Conservation (phyloP, 352 stramenopile species). For the Phytophthora brassicae region DNA sequence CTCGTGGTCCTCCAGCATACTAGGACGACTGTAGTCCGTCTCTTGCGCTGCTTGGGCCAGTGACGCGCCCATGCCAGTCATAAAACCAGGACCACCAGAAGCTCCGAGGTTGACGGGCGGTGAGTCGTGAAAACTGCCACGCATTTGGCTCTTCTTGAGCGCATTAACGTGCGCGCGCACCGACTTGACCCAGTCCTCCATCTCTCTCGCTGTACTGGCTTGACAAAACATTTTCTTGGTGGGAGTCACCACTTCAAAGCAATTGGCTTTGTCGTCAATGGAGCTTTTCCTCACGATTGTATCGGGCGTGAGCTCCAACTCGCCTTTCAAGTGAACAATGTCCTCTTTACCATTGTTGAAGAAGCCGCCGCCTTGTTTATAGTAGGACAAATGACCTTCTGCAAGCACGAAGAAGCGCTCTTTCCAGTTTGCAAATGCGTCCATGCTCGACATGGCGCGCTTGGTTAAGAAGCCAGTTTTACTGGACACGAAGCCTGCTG, state of each 20-base stretch:
- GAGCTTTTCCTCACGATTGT: constrained; percentile 79
- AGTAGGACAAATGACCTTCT: constrained; percentile 84
- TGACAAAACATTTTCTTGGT: constrained; percentile 89
- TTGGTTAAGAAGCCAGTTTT: constrained; percentile 89
- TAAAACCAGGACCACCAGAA: constrained; percentile 30
- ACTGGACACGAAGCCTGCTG: constrained; percentile 60
- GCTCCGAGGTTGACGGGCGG: constrained; percentile 30
- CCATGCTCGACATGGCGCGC: constrained; percentile 85
- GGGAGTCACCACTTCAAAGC: constrained; percentile 82
- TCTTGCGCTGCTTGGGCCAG: constrained; percentile 11
- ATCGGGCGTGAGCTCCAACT: constrained; percentile 79
- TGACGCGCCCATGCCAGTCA: constrained; percentile 6
- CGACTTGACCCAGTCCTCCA: constrained; percentile 89
- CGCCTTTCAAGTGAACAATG: constrained; percentile 84
- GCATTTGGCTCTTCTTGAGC: constrained; percentile 55
- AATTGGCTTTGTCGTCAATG: constrained; percentile 89
- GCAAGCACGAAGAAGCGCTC: constrained; percentile 87
- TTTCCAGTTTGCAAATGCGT: constrained; percentile 88
- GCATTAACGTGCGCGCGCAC: constrained; percentile 78
- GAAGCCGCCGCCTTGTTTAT: constrained; percentile 84
- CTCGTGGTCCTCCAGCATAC: constrained; percentile 82
- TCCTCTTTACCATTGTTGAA: constrained; percentile 88
- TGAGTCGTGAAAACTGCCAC: constrained; percentile 71
- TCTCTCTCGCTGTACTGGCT: constrained; percentile 74
- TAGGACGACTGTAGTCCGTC: constrained; percentile 81